Base-by-base conservation (phyloP, 768 basidiomycete species). In the Goffeauzyma gilvescens region DNA sequence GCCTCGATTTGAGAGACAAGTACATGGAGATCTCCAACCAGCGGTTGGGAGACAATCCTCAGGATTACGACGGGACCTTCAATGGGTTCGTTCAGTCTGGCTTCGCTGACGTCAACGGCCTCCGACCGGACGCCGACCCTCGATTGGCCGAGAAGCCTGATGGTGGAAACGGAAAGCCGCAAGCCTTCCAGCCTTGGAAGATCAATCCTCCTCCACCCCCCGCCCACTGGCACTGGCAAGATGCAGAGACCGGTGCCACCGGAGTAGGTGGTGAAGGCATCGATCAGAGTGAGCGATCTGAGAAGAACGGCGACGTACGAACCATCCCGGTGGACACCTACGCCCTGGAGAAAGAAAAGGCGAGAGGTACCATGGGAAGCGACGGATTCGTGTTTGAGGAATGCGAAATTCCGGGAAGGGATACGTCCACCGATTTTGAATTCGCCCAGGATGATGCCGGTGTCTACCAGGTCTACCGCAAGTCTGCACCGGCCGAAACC, bases 201-300 rank as follows among this genome's bases (percentile, higher is more conserved):
- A 80, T 95, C 51, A 93, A 93, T 53, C 93, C 93, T 0, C 72
- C 69, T 9, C 89, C 93, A 4, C 93, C 93, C 0, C 82, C 84
- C 3, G 90, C 89, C 0, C 87, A 87, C 54, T 98, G 93, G 93
- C 84, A 85, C 55, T 87, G 81, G 77, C 37, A 49, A 7, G 46
- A 47, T 9, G 60, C 58, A 4, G 67, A 68, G n/a, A 30, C 21
- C 2, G 17, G 38, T 10, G 72, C 71, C 4, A 33, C 38, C 38
- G 30, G 56, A 48, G 41, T 42, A 32, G 42, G 46, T n/a, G 47
- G 47, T 8, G 47, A 49, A 36, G 47, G 47, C 5, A 38, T 32
- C 32, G 47, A 49, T 13, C 42, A 42, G 22, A 32, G 28, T n/a
- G 22, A 27, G 20, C 21, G 42, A 9, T n/a, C n/a, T n/a, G 28